Base-by-base conservation (phyloP, 2,329 filamentous ascomycete species). In the Westerdykella sp. region DNA sequence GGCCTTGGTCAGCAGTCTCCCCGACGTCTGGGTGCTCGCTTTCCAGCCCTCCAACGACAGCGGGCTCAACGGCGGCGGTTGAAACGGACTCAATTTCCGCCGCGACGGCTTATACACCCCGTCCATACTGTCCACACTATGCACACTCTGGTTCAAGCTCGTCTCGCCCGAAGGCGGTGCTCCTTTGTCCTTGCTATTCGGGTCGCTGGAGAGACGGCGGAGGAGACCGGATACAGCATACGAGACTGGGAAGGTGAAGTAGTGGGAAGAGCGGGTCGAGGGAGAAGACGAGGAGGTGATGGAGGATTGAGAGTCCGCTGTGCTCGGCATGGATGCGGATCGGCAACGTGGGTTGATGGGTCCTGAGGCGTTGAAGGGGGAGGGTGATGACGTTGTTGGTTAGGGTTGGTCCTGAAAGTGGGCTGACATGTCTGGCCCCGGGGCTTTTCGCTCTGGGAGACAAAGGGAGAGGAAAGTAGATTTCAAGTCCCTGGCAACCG, bases 61-160 rank as follows among this genome's bases (percentile, higher is more conserved):
- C 0, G 91, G 87, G 44, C 91, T 90, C 39, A 97, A 78, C 0
- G 90, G 90, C 10, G 91, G 91, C 1, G 89, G 88, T 54, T 89
- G 85, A 65, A 95, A 89, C 1, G 88, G 89, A 11, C 85, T 89
- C 11, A 79, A 77, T 41, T 78, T 81, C 51, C 86, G 80, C 44
- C 73, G 71, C 44, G 77, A 72, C 50, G 79, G 77, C 18, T 73
- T 74, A 65, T 80, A 86, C 48, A 83, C 76, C 41, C 76, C 75
- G 52, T 74, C 72, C 62, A 81, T 69, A 16, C 46, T 56, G 53
- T 68, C 67, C 48, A 69, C 62, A 52, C 66, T 70, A 40, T 57
- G 55, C 14, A 63, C 40, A 23, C 60, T 61, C n/a, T 66, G 58
- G 10, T 50, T 53, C 12, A 65, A 49, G 31, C 42, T 48, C 35